Percentiles rank a stretch among this genome's conserved stretches.
These are phyloP conservation scores for Stephanodiscus triporus DNA, from an alignment of 108 stramenopile species.

Conservation along the genomic window DNA sequence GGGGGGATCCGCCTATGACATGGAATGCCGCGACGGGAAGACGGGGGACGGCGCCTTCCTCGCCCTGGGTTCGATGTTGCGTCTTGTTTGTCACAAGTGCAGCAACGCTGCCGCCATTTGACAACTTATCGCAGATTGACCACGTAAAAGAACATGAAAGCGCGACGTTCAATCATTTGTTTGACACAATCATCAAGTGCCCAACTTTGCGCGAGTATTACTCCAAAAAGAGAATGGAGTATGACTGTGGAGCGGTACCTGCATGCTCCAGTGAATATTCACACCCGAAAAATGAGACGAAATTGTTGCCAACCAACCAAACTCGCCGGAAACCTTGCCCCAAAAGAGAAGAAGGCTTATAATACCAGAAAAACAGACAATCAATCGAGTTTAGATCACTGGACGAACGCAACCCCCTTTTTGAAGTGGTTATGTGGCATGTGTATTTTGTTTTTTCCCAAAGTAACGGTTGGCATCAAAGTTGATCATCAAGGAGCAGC, in stretches of 20 bases:
- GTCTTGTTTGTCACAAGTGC: conserved; percentile 39
- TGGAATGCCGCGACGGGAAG: conserved; percentile 77
- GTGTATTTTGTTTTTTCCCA: no score
- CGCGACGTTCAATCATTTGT: conserved; percentile 38
- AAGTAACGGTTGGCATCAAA: no score
- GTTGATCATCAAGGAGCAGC: conserved; percentile 56
- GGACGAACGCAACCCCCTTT: no score
- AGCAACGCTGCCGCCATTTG: conserved; percentile 14
- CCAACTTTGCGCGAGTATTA: conserved; percentile 21
- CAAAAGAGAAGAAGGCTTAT: no score
- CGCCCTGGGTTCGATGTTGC: conserved; percentile 71
- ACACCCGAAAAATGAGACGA: no score
- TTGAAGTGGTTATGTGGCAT: no score
- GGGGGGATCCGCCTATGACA: conserved; percentile 76
- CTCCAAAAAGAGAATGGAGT: conserved; percentile 4
- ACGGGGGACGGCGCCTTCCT: conserved; percentile 85
- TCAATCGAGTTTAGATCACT: no score
- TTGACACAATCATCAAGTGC: conserved; percentile 47
- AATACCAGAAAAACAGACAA: no score
- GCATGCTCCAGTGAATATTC: no score
- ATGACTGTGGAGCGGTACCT: no score
- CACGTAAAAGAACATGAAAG: background rate
- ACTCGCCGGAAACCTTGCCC: no score
- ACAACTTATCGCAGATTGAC: background rate
- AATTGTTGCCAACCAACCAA: no score